Conservation (phyloP, 208 protist species). For the Leishmania gerbilli region DNA sequence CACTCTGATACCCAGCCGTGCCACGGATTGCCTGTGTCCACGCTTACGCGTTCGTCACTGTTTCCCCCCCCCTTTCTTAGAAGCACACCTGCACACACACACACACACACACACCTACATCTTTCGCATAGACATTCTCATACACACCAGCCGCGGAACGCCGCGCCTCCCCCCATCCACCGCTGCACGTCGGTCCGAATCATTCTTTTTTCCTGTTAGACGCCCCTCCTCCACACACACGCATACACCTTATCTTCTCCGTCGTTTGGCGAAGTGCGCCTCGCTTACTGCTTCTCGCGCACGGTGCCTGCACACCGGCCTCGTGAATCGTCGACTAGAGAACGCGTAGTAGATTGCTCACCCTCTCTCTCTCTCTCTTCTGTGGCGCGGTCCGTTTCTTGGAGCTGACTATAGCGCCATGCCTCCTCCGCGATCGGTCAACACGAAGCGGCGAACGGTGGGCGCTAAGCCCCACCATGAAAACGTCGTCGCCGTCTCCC, state of each 20-base stretch:
- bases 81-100: background rate
- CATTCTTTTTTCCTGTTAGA: background rate
- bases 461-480: background rate
- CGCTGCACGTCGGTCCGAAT: background rate
- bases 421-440: background rate
- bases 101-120: background rate
- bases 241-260: background rate
- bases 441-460: background rate
- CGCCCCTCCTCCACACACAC: background rate
- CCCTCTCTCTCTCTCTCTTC: background rate
- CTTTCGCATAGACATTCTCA: constrained; percentile 1
- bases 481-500: background rate
- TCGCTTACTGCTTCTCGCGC: background rate
- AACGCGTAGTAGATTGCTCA: background rate
- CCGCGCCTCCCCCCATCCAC: background rate
- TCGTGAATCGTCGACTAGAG: background rate
- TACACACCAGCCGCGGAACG: background rate
- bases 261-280: background rate
- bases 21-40: background rate
- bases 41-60: background rate
- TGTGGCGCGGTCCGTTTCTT: background rate
- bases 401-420: background rate
- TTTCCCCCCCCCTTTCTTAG: background rate
- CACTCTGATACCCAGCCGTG: background rate
- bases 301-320: background rate